phyloP scores from a whole-genome alignment of 495 filamentous ascomycete genomes.

The Cetradonia linearis region DNA sequence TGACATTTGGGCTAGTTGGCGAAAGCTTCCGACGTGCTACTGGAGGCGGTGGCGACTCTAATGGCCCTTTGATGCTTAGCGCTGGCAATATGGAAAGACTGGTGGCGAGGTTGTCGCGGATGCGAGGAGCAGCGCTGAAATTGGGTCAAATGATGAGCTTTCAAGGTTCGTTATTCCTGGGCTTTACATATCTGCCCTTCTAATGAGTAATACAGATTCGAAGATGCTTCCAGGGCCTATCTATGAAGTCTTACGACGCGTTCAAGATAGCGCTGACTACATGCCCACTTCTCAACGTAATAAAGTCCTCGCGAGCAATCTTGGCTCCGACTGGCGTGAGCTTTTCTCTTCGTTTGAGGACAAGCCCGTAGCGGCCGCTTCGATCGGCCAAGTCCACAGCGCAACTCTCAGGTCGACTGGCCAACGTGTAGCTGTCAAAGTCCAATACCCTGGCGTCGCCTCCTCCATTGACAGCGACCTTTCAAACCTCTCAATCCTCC shows the following conservation, averaged over 20 bases:
- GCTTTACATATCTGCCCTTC: not conserved
- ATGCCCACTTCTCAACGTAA: constrained; percentile 92
- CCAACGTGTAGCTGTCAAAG: constrained; percentile 78
- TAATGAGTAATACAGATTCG: constrained; percentile 46
- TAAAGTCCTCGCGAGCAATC: constrained; percentile 63
- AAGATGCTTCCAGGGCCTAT: constrained; percentile 86
- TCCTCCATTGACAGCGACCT: constrained; percentile 92
- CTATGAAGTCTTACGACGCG: constrained; percentile 77
- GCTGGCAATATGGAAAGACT: constrained; percentile 83
- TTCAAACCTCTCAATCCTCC: constrained; percentile 79
- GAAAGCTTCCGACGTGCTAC: constrained; percentile 68
- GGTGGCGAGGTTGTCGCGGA: constrained; percentile 82
- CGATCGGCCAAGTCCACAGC: constrained; percentile 91
- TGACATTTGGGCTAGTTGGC: constrained; percentile 86
- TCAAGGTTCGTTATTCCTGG: constrained; percentile 47
- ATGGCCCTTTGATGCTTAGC: constrained; percentile 78
- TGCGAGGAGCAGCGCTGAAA: constrained; percentile 98
- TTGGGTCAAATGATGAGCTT: constrained; percentile 95
- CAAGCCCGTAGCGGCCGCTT: constrained; percentile 89
- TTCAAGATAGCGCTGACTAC: constrained; percentile 95
- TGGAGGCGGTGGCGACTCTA: constrained; percentile 40
- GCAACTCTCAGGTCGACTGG: constrained; percentile 69
- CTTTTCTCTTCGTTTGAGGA: constrained; percentile 80
- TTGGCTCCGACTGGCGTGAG: constrained; percentile 77
- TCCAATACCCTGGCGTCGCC: constrained; percentile 96